Conservation (phyloP, 2,329 filamentous ascomycete genomes). For the Penicillium decumbens region DNA sequence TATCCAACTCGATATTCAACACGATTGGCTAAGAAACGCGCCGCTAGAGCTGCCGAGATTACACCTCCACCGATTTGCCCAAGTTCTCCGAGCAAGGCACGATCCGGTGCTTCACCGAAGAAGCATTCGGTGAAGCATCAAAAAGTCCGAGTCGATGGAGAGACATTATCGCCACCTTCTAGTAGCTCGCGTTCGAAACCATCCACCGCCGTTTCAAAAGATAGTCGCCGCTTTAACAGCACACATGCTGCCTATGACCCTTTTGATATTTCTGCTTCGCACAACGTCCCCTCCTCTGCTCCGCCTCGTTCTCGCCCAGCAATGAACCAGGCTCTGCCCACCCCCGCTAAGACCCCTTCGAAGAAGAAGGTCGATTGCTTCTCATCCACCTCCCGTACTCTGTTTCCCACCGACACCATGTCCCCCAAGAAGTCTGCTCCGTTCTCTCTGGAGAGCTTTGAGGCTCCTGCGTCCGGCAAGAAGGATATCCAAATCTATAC, state of each 20-base stretch:
- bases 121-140: conserved; percentile 23
- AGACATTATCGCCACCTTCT: conserved; percentile 6
- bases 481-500: conserved; percentile 54
- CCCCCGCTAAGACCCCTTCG: conserved; percentile 57
- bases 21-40: conserved; percentile 36
- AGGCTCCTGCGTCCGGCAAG: conserved; percentile 24
- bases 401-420: conserved; percentile 49
- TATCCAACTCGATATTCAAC: conserved; percentile 40
- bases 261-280: conserved; percentile 1
- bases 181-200: background rate
- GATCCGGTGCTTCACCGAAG: conserved; percentile 27
- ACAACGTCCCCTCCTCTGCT: conserved; percentile 20
- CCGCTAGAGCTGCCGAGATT: conserved; percentile 24
- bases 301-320: conserved; percentile 18
- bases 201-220: background rate
- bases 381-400: conserved; percentile 49
- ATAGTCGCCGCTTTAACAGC: background rate
- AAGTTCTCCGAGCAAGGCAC: conserved; percentile 14
- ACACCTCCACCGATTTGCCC: conserved; percentile 32
- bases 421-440: conserved; percentile 47
- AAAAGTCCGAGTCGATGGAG: conserved; percentile 2
- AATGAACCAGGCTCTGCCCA: conserved; percentile 51
- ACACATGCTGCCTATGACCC: background rate
- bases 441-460: conserved; percentile 45
- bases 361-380: conserved; percentile 50